These are phyloP conservation scores for Candida alai DNA, from an alignment of 805 yeast species.

Conservation along the genomic window DNA sequence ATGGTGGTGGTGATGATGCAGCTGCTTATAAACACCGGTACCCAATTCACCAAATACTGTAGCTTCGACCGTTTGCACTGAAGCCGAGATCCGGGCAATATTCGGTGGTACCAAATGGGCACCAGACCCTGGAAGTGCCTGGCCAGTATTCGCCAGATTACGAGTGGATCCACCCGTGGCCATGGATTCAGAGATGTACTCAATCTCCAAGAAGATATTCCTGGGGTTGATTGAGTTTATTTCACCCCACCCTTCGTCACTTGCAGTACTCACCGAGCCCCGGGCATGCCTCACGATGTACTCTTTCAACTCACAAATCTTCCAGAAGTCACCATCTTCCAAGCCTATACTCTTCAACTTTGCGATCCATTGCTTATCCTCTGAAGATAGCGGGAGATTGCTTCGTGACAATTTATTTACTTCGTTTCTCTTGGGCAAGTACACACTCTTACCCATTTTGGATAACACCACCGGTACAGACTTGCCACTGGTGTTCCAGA, in stretches of 20 bases:
- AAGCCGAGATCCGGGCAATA: slow-evolving; percentile 30
- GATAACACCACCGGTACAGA: background rate
- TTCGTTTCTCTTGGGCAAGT: too few species aligned
- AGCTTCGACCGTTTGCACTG: slow-evolving; percentile 38
- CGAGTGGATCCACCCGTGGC: too few species aligned
- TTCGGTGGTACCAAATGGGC: too few species aligned
- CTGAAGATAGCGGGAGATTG: slow-evolving; percentile 45
- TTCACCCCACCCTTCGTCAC: too few species aligned
- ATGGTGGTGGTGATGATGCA: too few species aligned
- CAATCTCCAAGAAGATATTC: slow-evolving; percentile 36
- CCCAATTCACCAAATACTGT: slow-evolving; percentile 46
- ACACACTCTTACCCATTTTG: slow-evolving; percentile 37
- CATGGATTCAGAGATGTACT: slow-evolving; percentile 34
- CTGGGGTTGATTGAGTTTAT: slow-evolving; percentile 21
- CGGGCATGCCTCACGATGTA: slow-evolving; percentile 60
- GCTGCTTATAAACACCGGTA: background rate
- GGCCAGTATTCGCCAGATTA: too few species aligned
- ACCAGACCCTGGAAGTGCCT: too few species aligned
- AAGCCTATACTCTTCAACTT: slow-evolving; percentile 72
- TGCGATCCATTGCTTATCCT: slow-evolving; percentile 71
- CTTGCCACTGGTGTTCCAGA: slow-evolving; percentile 48
- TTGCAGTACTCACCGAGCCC: slow-evolving; percentile 1
- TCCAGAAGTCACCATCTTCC: slow-evolving; percentile 75
- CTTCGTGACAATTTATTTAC: too few species aligned
- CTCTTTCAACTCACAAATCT: slow-evolving; percentile 64